These are phyloP conservation scores for Fusarium humuli DNA, from an alignment of 2,329 filamentous ascomycete genomes.

Conservation along the genomic window DNA sequence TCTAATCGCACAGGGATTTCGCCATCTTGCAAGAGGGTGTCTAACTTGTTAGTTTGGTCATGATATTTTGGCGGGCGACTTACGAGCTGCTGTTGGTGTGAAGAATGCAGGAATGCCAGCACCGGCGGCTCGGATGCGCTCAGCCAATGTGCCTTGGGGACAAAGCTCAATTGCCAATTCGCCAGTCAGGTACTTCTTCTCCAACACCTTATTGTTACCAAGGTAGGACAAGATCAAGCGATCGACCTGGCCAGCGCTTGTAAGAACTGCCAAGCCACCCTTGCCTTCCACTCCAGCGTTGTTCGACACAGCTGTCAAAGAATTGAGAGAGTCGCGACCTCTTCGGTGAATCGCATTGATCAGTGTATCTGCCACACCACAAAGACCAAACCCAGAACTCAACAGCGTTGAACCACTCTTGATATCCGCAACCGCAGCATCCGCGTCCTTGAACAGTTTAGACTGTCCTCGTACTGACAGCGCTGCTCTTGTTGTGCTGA, in stretches of 20 bases:
- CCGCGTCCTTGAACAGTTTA: slow-evolving; percentile 67
- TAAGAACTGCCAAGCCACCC: slow-evolving; percentile 75
- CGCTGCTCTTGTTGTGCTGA: slow-evolving; percentile 34
- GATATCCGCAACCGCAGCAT: slow-evolving; percentile 77
- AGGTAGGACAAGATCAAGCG: slow-evolving; percentile 81
- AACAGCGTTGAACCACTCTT: slow-evolving; percentile 77
- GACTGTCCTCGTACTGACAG: slow-evolving; percentile 46
- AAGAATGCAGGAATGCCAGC: slow-evolving; percentile 85
- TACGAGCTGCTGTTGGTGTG: slow-evolving; percentile 78
- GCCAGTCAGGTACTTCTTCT: slow-evolving; percentile 80
- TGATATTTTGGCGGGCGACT: slow-evolving; percentile 42
- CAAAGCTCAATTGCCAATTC: slow-evolving; percentile 80
- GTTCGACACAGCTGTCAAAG: slow-evolving; percentile 82
- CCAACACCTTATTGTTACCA: slow-evolving; percentile 80
- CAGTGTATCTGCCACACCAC: slow-evolving; percentile 80
- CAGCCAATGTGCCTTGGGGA: slow-evolving; percentile 79
- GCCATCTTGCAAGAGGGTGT: slow-evolving; percentile 75
- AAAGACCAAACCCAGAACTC: slow-evolving; percentile 85
- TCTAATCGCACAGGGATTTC: slow-evolving; percentile 74
- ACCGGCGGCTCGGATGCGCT: slow-evolving; percentile 77
- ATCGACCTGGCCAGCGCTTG: slow-evolving; percentile 75
- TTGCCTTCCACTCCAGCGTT: slow-evolving; percentile 79
- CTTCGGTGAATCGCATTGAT: slow-evolving; percentile 74
- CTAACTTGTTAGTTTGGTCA: slow-evolving; percentile 47
- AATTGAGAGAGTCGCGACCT: slow-evolving; percentile 70